Conservation (phyloP, 345 rosid genomes). For the Nephelium lappaceum region DNA sequence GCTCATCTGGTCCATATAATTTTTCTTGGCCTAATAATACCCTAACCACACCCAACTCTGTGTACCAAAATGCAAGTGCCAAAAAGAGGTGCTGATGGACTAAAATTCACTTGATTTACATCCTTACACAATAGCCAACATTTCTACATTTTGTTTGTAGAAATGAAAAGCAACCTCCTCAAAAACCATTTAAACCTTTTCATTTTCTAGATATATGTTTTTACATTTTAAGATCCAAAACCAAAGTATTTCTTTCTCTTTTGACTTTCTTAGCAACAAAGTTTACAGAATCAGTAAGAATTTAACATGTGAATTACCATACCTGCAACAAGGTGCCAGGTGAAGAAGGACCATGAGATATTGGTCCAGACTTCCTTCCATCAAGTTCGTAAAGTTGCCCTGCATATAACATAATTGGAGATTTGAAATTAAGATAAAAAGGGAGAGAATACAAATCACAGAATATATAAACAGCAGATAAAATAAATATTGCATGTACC, state of each 20-base stretch:
- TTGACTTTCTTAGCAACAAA: neutral
- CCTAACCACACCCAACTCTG: neutral
- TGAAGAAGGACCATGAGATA: conserved; percentile 75
- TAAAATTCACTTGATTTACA: neutral
- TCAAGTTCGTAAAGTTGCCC: conserved; percentile 92
- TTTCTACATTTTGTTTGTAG: neutral
- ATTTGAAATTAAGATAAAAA: neutral
- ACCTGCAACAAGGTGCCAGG: conserved; percentile 77
- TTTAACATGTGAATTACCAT: neutral
- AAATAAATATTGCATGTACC: conserved; percentile 43
- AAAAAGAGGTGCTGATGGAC: neutral
- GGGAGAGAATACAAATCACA: neutral
- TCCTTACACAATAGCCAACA: neutral
- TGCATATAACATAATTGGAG: conserved; percentile 24
- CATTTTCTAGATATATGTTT: neutral
- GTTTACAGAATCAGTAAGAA: neutral
- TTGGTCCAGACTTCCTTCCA: conserved; percentile 83
- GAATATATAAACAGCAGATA: conserved; percentile 8
- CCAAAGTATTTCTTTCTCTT: neutral
- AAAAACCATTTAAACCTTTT: neutral
- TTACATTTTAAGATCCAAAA: neutral
- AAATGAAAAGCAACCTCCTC: neutral
- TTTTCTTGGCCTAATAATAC: neutral
- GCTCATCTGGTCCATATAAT: no score
- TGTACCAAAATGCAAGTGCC: neutral